Evolutionary conservation across 2,329 filamentous ascomycete genomes (phyloP).

Genomic region (Cladophialophora psammophila): DNA sequence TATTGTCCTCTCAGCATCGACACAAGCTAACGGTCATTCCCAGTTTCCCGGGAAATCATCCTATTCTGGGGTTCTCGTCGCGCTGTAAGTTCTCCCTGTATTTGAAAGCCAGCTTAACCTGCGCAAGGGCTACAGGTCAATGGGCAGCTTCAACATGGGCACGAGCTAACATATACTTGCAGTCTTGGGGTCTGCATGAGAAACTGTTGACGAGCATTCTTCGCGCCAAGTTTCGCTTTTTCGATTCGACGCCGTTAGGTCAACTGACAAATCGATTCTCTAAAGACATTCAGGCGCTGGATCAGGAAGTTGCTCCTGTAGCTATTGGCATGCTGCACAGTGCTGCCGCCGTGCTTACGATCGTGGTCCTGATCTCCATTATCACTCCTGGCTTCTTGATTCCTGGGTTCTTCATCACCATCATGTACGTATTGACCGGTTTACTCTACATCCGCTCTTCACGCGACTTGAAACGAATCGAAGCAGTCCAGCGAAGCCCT

Average conservation of each 20-base stretch:
- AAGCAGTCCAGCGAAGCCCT: constrained; percentile 92
- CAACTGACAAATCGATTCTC: constrained; percentile 99
- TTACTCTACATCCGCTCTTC: constrained; percentile 90
- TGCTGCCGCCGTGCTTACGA: constrained; percentile 76
- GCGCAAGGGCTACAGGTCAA: neutral
- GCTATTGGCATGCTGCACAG: constrained; percentile 79
- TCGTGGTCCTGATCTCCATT: constrained; percentile 81
- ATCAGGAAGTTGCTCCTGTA: constrained; percentile 93
- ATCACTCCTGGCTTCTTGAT: constrained; percentile 93
- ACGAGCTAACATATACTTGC: neutral
- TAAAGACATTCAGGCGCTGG: constrained; percentile 92
- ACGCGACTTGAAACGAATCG: constrained; percentile 92
- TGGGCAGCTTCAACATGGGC: neutral
- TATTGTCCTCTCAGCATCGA: neutral
- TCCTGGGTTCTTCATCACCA: constrained; percentile 82
- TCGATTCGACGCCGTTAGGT: constrained; percentile 92
- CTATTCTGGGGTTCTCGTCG: constrained; percentile 91
- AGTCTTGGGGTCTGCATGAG: constrained; percentile 77
- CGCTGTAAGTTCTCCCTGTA: constrained; percentile 61
- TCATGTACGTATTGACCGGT: constrained; percentile 82
- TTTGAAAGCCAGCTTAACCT: neutral
- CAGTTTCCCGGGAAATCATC: constrained; percentile 78
- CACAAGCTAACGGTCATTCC: neutral
- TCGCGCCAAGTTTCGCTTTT: constrained; percentile 95
- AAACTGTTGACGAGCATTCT: constrained; percentile 79